phyloP scores from a whole-genome alignment of 495 filamentous ascomycete species.

The Bacidia rubella region DNA sequence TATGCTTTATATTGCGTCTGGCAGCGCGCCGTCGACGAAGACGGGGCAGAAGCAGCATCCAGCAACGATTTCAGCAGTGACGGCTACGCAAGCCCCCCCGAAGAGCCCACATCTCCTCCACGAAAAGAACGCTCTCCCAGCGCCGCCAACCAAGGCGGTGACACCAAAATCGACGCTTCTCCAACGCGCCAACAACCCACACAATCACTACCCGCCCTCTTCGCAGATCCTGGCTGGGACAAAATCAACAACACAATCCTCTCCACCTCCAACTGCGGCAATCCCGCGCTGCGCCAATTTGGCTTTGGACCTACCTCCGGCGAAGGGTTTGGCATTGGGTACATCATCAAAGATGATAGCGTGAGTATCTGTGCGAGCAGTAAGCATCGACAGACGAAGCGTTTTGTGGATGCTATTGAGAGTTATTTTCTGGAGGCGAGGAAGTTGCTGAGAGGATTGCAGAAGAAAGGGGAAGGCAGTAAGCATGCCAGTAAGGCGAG shows the following conservation, averaged over 20 bases:
- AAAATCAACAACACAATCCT: constrained; percentile 88
- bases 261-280: constrained; percentile 96
- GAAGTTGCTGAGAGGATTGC: constrained; percentile 58
- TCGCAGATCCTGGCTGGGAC: constrained; percentile 85
- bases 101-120: constrained; percentile 24
- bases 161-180: constrained; percentile 10
- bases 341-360: constrained; percentile 95
- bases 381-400: constrained; percentile 84
- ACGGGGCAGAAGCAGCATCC: constrained; percentile 39
- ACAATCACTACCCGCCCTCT: constrained; percentile 56
- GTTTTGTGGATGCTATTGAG: constrained; percentile 81
- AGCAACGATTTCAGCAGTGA: constrained; percentile 47
- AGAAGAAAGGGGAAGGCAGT: constrained; percentile 35
- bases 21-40: constrained; percentile 76
- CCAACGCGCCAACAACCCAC: constrained; percentile 21
- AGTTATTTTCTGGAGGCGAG: constrained; percentile 81
- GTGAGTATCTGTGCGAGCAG: constrained; percentile 84
- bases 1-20: constrained; percentile 92
- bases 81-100: constrained; percentile 39
- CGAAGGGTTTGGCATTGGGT: constrained; percentile 94
- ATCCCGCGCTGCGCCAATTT: constrained; percentile 91
- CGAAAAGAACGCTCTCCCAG: neutral
- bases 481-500: constrained; percentile 47
- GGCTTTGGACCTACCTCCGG: constrained; percentile 91
- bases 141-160: neutral